These are phyloP conservation scores for Henningerozyma blattae DNA, from an alignment of 805 yeast genomes.

Conservation along the genomic window DNA sequence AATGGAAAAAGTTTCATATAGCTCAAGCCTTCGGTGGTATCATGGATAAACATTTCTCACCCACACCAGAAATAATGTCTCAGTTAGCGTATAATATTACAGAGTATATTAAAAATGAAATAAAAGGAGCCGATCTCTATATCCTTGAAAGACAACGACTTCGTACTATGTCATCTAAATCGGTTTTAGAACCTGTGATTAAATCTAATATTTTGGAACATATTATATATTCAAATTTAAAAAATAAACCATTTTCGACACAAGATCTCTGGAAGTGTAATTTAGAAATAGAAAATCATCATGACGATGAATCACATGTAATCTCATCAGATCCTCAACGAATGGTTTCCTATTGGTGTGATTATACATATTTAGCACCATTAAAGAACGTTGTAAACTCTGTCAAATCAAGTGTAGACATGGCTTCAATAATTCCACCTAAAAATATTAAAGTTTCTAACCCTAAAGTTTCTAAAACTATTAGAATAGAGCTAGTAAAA, in stretches of 20 bases:
- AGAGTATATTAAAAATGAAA: slow-evolving; percentile 12
- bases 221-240: slow-evolving; percentile 11
- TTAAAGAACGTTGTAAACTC: too few species aligned
- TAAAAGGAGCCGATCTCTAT: slow-evolving; percentile 27
- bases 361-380: too few species aligned
- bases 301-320: slow-evolving; percentile 4
- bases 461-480: slow-evolving; percentile 1
- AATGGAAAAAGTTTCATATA: slow-evolving; percentile 27
- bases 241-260: slow-evolving; percentile 1
- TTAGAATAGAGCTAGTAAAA: slow-evolving; percentile 2
- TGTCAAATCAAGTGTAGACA: too few species aligned
- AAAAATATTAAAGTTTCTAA: neutral
- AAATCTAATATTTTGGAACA: slow-evolving; percentile 42
- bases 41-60: slow-evolving; percentile 2
- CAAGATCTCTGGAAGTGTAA: too few species aligned
- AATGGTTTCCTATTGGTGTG: slow-evolving; percentile 20
- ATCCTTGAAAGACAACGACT: slow-evolving; percentile 47
- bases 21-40: slow-evolving; percentile 6
- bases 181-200: slow-evolving; percentile 38
- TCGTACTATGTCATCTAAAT: slow-evolving; percentile 34
- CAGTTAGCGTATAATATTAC: slow-evolving; percentile 15
- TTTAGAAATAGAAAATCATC: slow-evolving; percentile 1
- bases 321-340: slow-evolving; percentile 20
- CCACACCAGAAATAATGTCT: slow-evolving; percentile 18
- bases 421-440: neutral